Evolutionary conservation across 768 basidiomycete genomes (phyloP).

Genomic region (Suillus alpinus): DNA sequence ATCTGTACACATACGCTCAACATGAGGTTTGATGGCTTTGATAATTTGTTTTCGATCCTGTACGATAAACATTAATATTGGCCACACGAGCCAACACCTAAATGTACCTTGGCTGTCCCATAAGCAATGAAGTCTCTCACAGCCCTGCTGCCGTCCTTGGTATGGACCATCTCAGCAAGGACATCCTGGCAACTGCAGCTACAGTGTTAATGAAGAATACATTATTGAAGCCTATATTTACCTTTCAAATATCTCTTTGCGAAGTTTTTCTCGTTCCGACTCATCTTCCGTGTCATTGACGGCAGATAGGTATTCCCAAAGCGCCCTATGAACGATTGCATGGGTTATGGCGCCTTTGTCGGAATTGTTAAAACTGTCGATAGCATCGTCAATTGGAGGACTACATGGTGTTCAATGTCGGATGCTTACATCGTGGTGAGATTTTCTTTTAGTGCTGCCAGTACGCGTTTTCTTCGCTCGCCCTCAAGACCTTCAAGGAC

Average conservation of each 20-base stretch:
- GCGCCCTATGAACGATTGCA: conserved; percentile 80
- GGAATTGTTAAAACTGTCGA: conserved; percentile 80
- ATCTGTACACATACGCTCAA: conserved; percentile 83
- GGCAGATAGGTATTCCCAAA: conserved; percentile 81
- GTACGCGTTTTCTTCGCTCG: conserved; percentile 64
- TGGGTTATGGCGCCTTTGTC: conserved; percentile 89
- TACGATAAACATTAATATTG: background rate
- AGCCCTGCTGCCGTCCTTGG: conserved; percentile 83
- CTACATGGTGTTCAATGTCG: background rate
- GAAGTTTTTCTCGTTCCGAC: conserved; percentile 67
- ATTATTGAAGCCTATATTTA: conserved; percentile 24
- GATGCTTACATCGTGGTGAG: conserved; percentile 66
- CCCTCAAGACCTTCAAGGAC: conserved; percentile 62
- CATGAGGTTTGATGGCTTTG: conserved; percentile 85
- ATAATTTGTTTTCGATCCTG: conserved; percentile 90
- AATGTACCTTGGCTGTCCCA: conserved; percentile 74
- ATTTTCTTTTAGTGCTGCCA: conserved; percentile 70
- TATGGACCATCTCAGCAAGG: conserved; percentile 91
- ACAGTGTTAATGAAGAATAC: conserved; percentile 5
- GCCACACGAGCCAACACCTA: too few relatives aligned
- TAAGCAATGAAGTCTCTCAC: conserved; percentile 83
- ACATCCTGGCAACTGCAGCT: conserved; percentile 70
- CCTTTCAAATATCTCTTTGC: conserved; percentile 81
- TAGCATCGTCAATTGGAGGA: conserved; percentile 3
- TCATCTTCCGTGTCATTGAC: conserved; percentile 57